phyloP scores from a whole-genome alignment of 768 basidiomycete genomes.

The Collybia nuda region DNA sequence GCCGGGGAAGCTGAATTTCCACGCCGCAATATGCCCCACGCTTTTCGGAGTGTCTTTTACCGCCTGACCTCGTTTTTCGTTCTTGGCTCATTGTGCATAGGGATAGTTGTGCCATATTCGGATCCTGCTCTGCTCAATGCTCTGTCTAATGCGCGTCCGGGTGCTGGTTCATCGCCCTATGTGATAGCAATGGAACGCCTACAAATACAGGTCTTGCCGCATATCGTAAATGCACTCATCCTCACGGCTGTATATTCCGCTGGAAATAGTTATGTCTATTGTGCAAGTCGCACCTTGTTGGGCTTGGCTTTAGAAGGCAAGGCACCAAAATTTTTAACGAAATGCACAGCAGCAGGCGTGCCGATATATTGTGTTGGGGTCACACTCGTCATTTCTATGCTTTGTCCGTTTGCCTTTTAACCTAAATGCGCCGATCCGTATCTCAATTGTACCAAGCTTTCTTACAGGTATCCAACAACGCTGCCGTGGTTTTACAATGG shows the following conservation, averaged over 20 bases:
- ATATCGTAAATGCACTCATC: conserved; percentile 72
- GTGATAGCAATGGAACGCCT: conserved; percentile 79
- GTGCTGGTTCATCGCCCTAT: conserved; percentile 73
- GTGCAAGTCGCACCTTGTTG: conserved; percentile 51
- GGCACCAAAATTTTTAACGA: conserved; percentile 50
- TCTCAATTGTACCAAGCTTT: conserved; percentile 32
- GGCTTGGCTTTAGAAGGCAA: conserved; percentile 63
- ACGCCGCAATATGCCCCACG: conserved; percentile 65
- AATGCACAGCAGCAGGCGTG: conserved; percentile 54
- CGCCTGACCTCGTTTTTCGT: conserved; percentile 81
- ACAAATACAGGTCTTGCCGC: conserved; percentile 63
- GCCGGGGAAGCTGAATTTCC: conserved; percentile 76
- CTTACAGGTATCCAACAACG: conserved; percentile 47
- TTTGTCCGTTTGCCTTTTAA: conserved; percentile 26
- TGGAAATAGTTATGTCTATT: conserved; percentile 68
- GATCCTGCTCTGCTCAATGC: conserved; percentile 55
- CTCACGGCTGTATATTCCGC: conserved; percentile 72
- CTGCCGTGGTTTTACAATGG: conserved; percentile 49
- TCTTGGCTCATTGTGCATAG: conserved; percentile 67
- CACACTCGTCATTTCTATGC: conserved; percentile 35
- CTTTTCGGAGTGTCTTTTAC: conserved; percentile 76
- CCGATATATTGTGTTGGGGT: conserved; percentile 54
- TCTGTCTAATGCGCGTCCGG: conserved; percentile 54
- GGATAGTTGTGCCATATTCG: conserved; percentile 77
- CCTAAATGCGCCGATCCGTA: neutral